Conservation (phyloP, 805 yeast species). For the Huiozyma sinensis region DNA sequence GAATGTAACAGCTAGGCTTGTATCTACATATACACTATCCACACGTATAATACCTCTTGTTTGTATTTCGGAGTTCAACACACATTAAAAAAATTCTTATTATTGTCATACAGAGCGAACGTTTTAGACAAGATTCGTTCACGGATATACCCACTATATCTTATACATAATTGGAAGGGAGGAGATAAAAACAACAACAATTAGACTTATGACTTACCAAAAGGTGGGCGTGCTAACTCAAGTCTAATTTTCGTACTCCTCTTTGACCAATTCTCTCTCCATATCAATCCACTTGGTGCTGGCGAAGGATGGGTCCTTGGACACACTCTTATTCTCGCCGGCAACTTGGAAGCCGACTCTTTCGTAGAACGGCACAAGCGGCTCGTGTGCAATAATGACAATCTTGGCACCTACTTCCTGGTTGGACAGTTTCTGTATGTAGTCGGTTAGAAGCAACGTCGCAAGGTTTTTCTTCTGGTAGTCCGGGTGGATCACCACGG, state of each 20-base stretch:
- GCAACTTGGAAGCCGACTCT: conserved; percentile 66
- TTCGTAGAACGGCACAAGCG: conserved; percentile 65
- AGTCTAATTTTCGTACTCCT: conserved; percentile 24
- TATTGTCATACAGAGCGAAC: no score
- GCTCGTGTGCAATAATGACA: conserved; percentile 59
- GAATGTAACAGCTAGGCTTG: no score
- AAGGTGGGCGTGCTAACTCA: not conserved
- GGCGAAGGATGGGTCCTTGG: conserved; percentile 23
- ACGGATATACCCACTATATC: not conserved
- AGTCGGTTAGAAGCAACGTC: conserved; percentile 73
- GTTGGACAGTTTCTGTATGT: conserved; percentile 78
- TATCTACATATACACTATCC: no score
- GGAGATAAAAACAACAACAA: not conserved
- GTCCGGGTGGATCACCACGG: conserved; percentile 64
- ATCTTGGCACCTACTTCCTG: conserved; percentile 78
- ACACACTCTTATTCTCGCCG: conserved; percentile 39
- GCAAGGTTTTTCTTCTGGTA: conserved; percentile 80
- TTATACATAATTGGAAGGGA: not conserved
- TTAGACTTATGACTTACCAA: not conserved
- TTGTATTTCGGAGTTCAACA: no score
- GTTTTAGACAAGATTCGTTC: no score
- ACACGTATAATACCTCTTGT: no score
- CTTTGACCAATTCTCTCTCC: conserved; percentile 29
- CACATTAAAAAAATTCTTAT: no score
- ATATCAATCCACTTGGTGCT: conserved; percentile 26